Evolutionary conservation across 257 asterid species (phyloP).

Genomic region (Anisodus tanguticus): DNA sequence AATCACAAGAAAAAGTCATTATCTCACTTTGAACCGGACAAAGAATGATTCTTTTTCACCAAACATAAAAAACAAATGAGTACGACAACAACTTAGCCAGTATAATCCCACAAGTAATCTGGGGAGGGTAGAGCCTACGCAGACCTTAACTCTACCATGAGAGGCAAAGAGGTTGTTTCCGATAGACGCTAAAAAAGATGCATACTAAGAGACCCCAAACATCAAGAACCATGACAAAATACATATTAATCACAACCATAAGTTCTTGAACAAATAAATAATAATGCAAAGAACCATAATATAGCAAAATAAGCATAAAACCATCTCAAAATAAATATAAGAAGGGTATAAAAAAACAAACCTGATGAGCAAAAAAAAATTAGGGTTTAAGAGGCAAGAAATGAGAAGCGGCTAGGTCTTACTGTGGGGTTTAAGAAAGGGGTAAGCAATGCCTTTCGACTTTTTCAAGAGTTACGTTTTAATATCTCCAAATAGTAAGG

Average conservation of each 20-base stretch:
- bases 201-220: not conserved
- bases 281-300: not conserved
- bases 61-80: not conserved
- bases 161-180: too few relatives aligned
- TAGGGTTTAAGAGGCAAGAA: constrained; percentile 31
- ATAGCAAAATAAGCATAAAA: not conserved
- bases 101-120: too few relatives aligned
- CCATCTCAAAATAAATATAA: too few relatives aligned
- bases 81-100: too few relatives aligned
- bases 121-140: too few relatives aligned
- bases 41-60: not conserved
- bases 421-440: not conserved
- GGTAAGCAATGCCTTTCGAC: not conserved
- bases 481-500: not conserved
- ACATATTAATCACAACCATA: not conserved
- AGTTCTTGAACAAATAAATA: not conserved
- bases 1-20: not conserved
- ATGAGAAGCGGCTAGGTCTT: constrained; percentile 42
- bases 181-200: too few relatives aligned
- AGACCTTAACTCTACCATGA: too few relatives aligned
- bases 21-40: not conserved
- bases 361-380: not conserved
- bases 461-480: not conserved
- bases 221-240: not conserved
- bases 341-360: not conserved